phyloP scores from a whole-genome alignment of 2,329 filamentous ascomycete species.

The Neoarthrinium moseri region DNA sequence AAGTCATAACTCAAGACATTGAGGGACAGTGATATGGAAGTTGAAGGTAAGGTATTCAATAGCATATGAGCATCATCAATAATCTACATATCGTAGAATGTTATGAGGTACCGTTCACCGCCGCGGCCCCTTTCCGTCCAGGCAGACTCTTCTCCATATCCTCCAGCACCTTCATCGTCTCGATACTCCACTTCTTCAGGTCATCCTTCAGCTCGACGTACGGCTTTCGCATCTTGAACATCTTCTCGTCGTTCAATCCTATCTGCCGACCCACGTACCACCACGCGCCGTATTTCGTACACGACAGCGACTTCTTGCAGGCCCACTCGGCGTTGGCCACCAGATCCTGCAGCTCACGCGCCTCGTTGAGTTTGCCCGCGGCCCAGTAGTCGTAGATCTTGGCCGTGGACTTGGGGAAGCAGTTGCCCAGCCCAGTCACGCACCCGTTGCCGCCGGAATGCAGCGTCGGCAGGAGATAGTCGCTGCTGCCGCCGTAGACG shows the following conservation, averaged over 20 bases:
- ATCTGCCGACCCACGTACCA: constrained; percentile 36
- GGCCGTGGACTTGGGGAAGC: constrained; percentile 42
- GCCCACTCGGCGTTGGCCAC: constrained; percentile 48
- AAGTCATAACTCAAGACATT: too few species aligned
- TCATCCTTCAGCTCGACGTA: constrained; percentile 36
- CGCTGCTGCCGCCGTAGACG: constrained; percentile 42
- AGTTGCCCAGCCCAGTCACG: constrained; percentile 44
- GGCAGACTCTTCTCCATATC: constrained; percentile 25
- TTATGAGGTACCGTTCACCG: not conserved
- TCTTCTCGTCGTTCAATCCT: constrained; percentile 31
- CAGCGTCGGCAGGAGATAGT: constrained; percentile 40
- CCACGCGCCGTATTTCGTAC: constrained; percentile 45
- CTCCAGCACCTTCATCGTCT: constrained; percentile 36
- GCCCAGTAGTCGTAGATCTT: constrained; percentile 40
- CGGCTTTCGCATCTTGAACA: constrained; percentile 41
- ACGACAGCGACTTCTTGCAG: constrained; percentile 46
- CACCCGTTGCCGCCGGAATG: constrained; percentile 38
- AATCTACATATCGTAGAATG: not conserved
- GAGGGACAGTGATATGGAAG: too few species aligned
- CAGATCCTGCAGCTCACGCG: constrained; percentile 36
- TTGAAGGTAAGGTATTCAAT: not conserved
- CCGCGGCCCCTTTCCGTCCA: not conserved
- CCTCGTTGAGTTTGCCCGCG: constrained; percentile 34
- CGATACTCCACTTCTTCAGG: constrained; percentile 39
- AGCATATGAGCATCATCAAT: not conserved